Evolutionary conservation across 2,329 filamentous ascomycete species (phyloP), one percentile per base, ranked within the genome.

Genomic region (Penicillium thymicola): DNA sequence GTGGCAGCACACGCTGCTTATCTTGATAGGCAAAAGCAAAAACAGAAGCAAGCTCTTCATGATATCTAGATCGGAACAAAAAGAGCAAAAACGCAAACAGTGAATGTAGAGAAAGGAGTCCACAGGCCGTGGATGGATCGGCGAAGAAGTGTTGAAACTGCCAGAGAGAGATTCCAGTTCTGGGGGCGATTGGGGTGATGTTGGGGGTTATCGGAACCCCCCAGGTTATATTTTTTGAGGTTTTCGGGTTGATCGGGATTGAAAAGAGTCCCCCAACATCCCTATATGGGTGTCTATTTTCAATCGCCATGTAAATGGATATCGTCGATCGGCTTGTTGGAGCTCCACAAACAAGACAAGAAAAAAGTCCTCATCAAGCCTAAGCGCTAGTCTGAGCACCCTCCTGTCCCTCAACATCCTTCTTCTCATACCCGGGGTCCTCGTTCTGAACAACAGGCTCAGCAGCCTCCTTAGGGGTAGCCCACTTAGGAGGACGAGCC

Each of bases 401-500:
- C 51, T 69, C 67, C 59, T 64, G 60, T 32, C 46, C 63, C 59
- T 68, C 69, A 25, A 54, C 61, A 55, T 61, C 62, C 59, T 67
- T 66, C 64, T 69, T 64, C 63, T 70, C 66, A 23, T 54, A 37
- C n/a, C 58, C 61, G 14, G 69, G 51, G 18, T 67, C 65, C 59
- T 67, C 67, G 41, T 66, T 69, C 60, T 67, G 59, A 45, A 63
- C 49, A 48, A 46, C 58, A 50, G 58, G 56, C 23, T 56, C 57
- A 42, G 55, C 61, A 16, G 53, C 58, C 54, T 64, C 57, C 25
- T 37, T 38, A 11, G 55, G 58, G 18, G 54, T 42, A 42, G 71
- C 75, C 76, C 77, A 79, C 58, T 78, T 78, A 34, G 78, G 73
- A 23, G 75, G 50, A 57, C 69, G 74, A 25, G 72, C 70, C 75